These are phyloP conservation scores for Pseudotsuga menziesii DNA, from an alignment of 75 land plant genomes.

Conservation along the genomic window DNA sequence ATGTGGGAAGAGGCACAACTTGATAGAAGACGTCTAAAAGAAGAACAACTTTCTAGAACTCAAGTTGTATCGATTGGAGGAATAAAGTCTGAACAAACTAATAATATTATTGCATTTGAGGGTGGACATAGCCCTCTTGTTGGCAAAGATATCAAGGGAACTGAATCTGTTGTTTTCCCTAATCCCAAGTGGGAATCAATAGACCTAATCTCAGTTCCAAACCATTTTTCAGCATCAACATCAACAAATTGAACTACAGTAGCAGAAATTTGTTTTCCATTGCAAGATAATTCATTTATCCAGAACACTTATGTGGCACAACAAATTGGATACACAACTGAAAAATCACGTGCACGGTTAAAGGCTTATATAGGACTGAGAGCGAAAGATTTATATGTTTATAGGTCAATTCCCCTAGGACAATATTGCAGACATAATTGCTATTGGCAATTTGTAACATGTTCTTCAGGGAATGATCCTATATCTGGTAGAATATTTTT, in stretches of 20 bases:
- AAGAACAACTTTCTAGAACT: constrained; percentile 54
- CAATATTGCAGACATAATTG: constrained; percentile 88
- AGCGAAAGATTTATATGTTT: constrained; percentile 86
- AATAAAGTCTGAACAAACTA: constrained; percentile 34
- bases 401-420: constrained; percentile 89
- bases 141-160: constrained; percentile 12
- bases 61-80: constrained; percentile 26
- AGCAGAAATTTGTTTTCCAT: constrained; percentile 11
- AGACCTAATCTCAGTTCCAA: constrained; percentile 11
- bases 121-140: constrained; percentile 30
- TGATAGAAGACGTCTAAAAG: constrained; percentile 80
- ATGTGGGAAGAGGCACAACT: constrained; percentile 96
- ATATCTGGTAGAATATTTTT: constrained; percentile 88
- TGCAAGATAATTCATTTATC: constrained; percentile 13
- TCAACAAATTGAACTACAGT: not conserved
- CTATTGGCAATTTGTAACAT: constrained; percentile 93
- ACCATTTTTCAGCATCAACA: constrained; percentile 8
- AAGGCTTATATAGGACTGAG: constrained; percentile 75
- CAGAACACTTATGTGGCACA: constrained; percentile 17
- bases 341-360: constrained; percentile 77
- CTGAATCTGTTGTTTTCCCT: constrained; percentile 12
- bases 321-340: constrained; percentile 17
- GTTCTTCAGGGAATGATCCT: constrained; percentile 81
- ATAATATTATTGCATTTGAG: constrained; percentile 14
- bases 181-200: constrained; percentile 12